Evolutionary conservation across 164 flowering plant species (phyloP), one percentile per base, ranked within the genome.

Genomic region (Piper betle): DNA sequence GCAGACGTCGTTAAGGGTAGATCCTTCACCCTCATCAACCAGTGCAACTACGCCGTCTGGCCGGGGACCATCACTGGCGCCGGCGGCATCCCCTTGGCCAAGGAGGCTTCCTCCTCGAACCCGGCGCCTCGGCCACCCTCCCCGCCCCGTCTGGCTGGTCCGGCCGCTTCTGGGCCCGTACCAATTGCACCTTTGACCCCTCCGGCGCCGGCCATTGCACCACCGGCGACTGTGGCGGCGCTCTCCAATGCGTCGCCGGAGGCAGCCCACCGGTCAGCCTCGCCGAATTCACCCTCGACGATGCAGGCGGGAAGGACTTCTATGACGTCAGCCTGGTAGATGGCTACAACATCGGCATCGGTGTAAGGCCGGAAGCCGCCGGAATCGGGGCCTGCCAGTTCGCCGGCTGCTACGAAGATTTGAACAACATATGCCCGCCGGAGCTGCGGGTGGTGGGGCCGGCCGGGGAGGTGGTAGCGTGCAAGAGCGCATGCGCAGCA

Each of bases 241-340:
- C 16, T 11, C 74, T 69, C 41, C 86, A 95, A 74, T 39, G 61
- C 25, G 79, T 81, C 37, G 84, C 90, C 9, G 98, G 98, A 0
- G 69, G 57, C 0, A 83, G 85, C 1, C 98, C 98, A 0, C 64
- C 64, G 3, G 93, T 73, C 16, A 79, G 80, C 11, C 79, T 92
- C 0, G 98, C 69, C 1, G 98, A 92, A 64, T 92, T 92, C 80
- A 92, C 96, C 8, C 61, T 87, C 10, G 86, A 64, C 12, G 68
- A 63, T 4, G 33, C 42, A 7, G 50, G 56, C 57, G 77, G 65
- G 12, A 82, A 79, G 73, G 98, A 92, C 73, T 91, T 88, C 73
- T 91, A 91, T 71, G 98, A 91, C 71, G 93, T 91, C 1, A 92
- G 98, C 67, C 81, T 92, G 1, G 98, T 92, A 8, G 98, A 92